Percentiles rank a stretch among this genome's conserved stretches.
Evolutionary conservation across 768 basidiomycete genomes (phyloP).

Genomic region (Lactifluus echinatus): DNA sequence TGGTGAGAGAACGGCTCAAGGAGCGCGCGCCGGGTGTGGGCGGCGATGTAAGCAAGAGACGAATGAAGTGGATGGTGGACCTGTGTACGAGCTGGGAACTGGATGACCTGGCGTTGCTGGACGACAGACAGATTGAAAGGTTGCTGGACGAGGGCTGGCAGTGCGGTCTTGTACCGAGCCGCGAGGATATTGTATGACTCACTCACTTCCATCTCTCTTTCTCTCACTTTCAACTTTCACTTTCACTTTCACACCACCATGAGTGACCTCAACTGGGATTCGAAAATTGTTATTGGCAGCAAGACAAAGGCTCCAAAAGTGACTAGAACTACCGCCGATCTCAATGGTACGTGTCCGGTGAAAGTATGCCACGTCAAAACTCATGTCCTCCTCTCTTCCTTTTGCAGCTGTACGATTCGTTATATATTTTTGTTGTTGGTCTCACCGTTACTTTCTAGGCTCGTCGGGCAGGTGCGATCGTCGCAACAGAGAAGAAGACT

Average conservation of each 20-base stretch:
- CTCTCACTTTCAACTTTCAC: slow-evolving; percentile 6
- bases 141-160: slow-evolving; percentile 88
- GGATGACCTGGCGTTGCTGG: slow-evolving; percentile 66
- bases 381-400: neutral
- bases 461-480: slow-evolving; percentile 64
- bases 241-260: slow-evolving; percentile 9
- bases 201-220: neutral
- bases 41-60: slow-evolving; percentile 59
- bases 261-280: slow-evolving; percentile 55
- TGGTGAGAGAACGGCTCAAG: slow-evolving; percentile 61
- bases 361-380: slow-evolving; percentile 18
- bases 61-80: slow-evolving; percentile 91
- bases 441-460: slow-evolving; percentile 41
- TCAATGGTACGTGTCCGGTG: slow-evolving; percentile 38
- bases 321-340: slow-evolving; percentile 50
- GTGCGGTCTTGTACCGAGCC: slow-evolving; percentile 39
- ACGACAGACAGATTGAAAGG: slow-evolving; percentile 52
- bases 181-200: slow-evolving; percentile 22
- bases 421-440: neutral
- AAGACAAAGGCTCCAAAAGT: slow-evolving; percentile 57
- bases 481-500: slow-evolving; percentile 77
- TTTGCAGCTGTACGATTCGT: slow-evolving; percentile 18
- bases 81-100: slow-evolving; percentile 82
- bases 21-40: slow-evolving; percentile 78
- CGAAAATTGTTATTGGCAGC: slow-evolving; percentile 61